Evolutionary conservation across 1,139 yeast species (phyloP), one percentile per base, ranked within the genome.

Genomic region (Candida sojae): DNA sequence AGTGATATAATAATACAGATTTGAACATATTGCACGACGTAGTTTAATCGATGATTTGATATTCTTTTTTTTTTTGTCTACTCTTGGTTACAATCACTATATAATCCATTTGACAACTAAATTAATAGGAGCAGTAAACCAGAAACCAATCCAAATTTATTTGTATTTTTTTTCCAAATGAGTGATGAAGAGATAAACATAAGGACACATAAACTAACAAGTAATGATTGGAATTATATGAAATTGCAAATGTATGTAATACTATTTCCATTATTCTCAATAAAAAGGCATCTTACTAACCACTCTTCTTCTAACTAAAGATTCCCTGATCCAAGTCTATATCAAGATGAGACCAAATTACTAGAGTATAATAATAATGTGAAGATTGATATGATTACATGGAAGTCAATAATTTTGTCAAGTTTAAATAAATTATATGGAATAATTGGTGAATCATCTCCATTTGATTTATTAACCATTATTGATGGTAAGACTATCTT

Each of bases 381-480:
- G 30, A 60, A 48, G 2, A 51, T 68, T 6, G 72, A 67, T 48
- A 43, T 45, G 38, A 49, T 70, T 5, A 63, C 72, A 4, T 71
- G 77, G 76, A 66, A 62, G 39, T 56, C 68, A 2, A 57, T 70
- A 8, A 57, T 72, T 1, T 44, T 49, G 9, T 55, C 62, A 5
- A 59, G 67, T 42, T 52, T 72, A 44, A 57, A 58, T 23, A 66
- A 64, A 42, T 53, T 70, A 42, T 68, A 72, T 46, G 77, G 77
- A 2, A 43, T 72, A 31, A 59, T 71, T 36, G 77, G 77, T 1
- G 75, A 70, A 49, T 57, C 75, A 1, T 49, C 62, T 2, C 70
- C 61, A 43, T 69, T 63, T 51, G 73, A 69, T 44, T 52, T 72
- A 5, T 52, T 68, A 32, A 46, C 46, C 3, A 44, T 46, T 10